Base-by-base conservation (phyloP, 805 yeast genomes). In the Phaffomyces antillensis region DNA sequence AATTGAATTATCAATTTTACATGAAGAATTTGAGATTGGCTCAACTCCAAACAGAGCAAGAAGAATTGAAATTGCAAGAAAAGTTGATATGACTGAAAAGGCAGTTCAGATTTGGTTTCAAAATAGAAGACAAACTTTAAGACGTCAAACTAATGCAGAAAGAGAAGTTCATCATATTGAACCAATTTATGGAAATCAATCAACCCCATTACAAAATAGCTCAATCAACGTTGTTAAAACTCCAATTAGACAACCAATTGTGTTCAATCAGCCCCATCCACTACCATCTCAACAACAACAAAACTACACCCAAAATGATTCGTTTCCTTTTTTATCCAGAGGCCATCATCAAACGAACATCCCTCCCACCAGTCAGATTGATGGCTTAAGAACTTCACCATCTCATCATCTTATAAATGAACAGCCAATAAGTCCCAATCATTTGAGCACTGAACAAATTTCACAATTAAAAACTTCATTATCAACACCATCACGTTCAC, bases 101-200 rank as follows among this genome's bases (percentile, higher is more conserved):
- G 96, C 97, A 2, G 96, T 93, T 32, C 99, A 93, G 68, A 88
- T 91, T 51, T 93, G 99, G 99, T 93, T 93, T 68, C 99, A 93
- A 67, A 93, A 93, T 66, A 86, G 81, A 64, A 78, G 99, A 64
- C 97, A 91, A 65, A 75, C 90, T 33, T 66, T 83, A 51, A 76
- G 89, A 57, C 78, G 81, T 54, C 72, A 67, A 47, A 68, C 62
- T 37, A 59, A 50, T 28, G 42, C 59, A 12, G 61, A 55, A 28
- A 56, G 47, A 25, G 61, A 59, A 41, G 59, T 59, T 5, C 63
- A 59, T 45, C 61, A 58, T 30, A 17, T 58, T 17, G 62, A 56
- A 37, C 58, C 60, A 7, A 47, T 55, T 9, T 55, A 31, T 34
- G 20, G 25, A 5, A 17, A 9, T 15, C 42, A 33, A 11, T n/a